phyloP scores from a whole-genome alignment of 1,284 basidiomycete genomes.

The Golubevia pallescens region DNA sequence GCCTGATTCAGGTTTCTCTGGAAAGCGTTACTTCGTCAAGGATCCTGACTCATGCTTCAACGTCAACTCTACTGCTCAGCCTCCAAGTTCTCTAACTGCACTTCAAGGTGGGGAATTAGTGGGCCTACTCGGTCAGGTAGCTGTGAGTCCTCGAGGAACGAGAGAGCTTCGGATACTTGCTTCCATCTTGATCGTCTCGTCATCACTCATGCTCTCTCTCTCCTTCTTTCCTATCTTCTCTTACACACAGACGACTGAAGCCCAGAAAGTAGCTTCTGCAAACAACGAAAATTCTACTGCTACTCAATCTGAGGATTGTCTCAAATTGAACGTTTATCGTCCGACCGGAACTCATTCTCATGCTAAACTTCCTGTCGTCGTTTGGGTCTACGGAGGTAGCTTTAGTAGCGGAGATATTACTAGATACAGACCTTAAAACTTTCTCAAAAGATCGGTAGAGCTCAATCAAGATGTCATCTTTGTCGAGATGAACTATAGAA shows the following conservation, averaged over 20 bases:
- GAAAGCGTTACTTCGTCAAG: not conserved
- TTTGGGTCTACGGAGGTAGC: conserved; percentile 69
- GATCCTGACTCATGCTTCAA: not conserved
- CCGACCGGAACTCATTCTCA: conserved; percentile 67
- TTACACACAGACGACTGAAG: too few relatives aligned
- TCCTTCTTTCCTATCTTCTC: too few relatives aligned
- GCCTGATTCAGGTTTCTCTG: not conserved
- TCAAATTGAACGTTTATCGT: conserved; percentile 70
- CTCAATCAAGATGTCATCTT: conserved; percentile 69
- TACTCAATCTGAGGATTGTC: conserved; percentile 57
- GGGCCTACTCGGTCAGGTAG: too few relatives aligned
- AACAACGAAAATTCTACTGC: not conserved
- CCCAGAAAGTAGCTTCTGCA: not conserved
- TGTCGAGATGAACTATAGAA: conserved; percentile 70
- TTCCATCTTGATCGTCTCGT: too few relatives aligned
- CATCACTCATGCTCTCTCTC: too few relatives aligned
- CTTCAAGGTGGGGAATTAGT: not conserved
- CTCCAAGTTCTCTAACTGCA: not conserved
- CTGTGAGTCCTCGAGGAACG: too few relatives aligned
- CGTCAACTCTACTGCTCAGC: not conserved
- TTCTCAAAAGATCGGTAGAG: conserved; percentile 68
- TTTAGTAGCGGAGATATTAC: conserved; percentile 64
- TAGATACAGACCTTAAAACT: conserved; percentile 57
- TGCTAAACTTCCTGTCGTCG: conserved; percentile 67
- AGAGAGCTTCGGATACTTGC: too few relatives aligned